phyloP scores from a whole-genome alignment of 768 basidiomycete species.

The Lyophyllum semitale region DNA sequence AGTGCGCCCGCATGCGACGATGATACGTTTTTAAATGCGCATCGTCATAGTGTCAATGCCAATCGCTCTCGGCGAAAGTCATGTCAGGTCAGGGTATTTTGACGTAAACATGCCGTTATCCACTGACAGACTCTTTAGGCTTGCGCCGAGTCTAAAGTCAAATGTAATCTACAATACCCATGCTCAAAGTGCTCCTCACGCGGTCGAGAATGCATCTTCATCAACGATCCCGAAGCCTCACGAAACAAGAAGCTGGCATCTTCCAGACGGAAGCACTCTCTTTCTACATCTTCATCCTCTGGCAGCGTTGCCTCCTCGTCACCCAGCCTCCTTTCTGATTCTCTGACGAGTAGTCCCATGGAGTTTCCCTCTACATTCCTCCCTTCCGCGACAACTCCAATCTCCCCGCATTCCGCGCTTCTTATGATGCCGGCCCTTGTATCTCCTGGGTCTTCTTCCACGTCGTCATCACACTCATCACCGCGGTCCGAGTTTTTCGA shows the following conservation, averaged over 20 bases:
- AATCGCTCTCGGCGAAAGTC: conserved; percentile 67
- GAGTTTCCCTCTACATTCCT: conserved; percentile 11
- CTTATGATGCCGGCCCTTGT: conserved; percentile 10
- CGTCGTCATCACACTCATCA: conserved; percentile 38
- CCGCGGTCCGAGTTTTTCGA: conserved; percentile 42
- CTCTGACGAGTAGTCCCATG: conserved; percentile 11
- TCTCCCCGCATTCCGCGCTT: conserved; percentile 17
- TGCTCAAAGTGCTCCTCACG: conserved; percentile 67
- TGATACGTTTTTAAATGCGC: conserved; percentile 4
- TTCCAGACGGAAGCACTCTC: conserved; percentile 26
- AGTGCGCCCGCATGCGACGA: conserved; percentile 29
- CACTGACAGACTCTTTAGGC: conserved; percentile 32
- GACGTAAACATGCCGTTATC: neutral
- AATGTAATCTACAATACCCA: conserved; percentile 68
- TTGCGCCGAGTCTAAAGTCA: conserved; percentile 76
- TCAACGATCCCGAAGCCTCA: conserved; percentile 47
- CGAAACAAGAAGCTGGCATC: conserved; percentile 38
- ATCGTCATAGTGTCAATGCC: conserved; percentile 35
- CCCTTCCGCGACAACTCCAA: conserved; percentile 8
- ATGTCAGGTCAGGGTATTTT: conserved; percentile 47
- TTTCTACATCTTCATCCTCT: conserved; percentile 32
- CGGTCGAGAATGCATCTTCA: conserved; percentile 66
- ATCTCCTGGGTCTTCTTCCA: conserved; percentile 35
- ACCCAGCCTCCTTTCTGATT: conserved; percentile 10
- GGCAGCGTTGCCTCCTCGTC: conserved; percentile 24